Conservation (phyloP, 495 filamentous ascomycete species). For the Daldinia bambusicola region DNA sequence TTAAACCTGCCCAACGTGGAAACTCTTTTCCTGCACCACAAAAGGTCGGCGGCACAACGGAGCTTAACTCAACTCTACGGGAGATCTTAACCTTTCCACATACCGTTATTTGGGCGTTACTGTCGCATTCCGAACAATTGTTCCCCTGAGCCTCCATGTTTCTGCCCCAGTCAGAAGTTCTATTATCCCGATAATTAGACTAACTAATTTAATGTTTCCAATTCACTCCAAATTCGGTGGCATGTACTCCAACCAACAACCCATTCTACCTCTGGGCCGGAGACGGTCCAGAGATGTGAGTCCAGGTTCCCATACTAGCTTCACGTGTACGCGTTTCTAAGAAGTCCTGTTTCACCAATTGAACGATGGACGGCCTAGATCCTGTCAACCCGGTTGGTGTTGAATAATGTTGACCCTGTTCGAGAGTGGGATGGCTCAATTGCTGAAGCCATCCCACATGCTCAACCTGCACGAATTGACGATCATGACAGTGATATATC, state of each 20-base stretch:
- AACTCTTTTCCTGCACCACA: conserved; percentile 16
- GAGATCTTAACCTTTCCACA: conserved; percentile 13
- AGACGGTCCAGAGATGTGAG: conserved; percentile 5
- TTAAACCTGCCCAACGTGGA: conserved; percentile 18
- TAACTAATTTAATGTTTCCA: not conserved
- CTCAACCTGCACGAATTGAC: not conserved
- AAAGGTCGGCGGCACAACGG: not conserved
- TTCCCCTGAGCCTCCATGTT: conserved; percentile 17
- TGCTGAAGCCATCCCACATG: not conserved
- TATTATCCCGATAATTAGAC: conserved; percentile 19
- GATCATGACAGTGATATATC: conserved; percentile 16
- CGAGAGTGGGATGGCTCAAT: conserved; percentile 5
- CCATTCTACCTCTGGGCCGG: conserved; percentile 3
- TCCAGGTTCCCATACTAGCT: conserved; percentile 15
- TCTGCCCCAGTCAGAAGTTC: conserved; percentile 25
- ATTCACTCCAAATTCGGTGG: conserved; percentile 13
- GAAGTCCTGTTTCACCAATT: not conserved
- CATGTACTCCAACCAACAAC: conserved; percentile 29
- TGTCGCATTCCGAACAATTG: conserved; percentile 17
- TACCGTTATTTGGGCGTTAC: not conserved
- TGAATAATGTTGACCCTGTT: conserved; percentile 16
- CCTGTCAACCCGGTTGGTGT: conserved; percentile 8
- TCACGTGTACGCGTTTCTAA: conserved; percentile 1
- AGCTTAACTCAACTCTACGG: conserved; percentile 3
- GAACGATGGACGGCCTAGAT: conserved; percentile 8